Conservation (phyloP, 2,329 filamentous ascomycete genomes). For the Ophiostoma sp. region DNA sequence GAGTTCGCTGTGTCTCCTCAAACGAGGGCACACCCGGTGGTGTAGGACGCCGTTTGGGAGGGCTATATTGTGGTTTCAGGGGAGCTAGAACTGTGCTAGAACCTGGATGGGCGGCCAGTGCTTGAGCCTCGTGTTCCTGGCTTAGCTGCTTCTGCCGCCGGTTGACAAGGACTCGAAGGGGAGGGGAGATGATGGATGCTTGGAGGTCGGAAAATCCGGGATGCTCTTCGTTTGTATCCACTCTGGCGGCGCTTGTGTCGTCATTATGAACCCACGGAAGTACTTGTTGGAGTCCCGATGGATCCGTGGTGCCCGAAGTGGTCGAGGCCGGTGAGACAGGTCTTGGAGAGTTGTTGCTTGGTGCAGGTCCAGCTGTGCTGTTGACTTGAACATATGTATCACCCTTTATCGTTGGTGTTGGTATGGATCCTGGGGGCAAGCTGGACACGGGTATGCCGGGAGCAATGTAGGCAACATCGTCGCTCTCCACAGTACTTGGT, state of each 20-base stretch:
- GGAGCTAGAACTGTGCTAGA: conserved; percentile 19
- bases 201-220: neutral
- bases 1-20: conserved; percentile 21
- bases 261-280: neutral
- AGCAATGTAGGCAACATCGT: conserved; percentile 25
- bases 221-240: neutral
- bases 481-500: conserved; percentile 26
- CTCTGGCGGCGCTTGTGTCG: neutral
- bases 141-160: neutral
- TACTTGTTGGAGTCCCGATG: neutral
- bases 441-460: conserved; percentile 17
- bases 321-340: neutral
- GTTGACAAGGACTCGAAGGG: conserved; percentile 1
- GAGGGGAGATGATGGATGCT: neutral
- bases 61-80: conserved; percentile 25
- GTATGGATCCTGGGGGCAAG: neutral
- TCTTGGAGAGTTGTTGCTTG: neutral
- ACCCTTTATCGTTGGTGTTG: neutral
- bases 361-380: too few species aligned
- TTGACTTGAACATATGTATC: neutral
- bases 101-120: neutral
- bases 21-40: conserved; percentile 30
- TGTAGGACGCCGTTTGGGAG: conserved; percentile 27
- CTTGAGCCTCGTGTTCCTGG: neutral
- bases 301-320: neutral